Conservation (phyloP, 805 yeast genomes). For the Candida taoyuanica region DNA sequence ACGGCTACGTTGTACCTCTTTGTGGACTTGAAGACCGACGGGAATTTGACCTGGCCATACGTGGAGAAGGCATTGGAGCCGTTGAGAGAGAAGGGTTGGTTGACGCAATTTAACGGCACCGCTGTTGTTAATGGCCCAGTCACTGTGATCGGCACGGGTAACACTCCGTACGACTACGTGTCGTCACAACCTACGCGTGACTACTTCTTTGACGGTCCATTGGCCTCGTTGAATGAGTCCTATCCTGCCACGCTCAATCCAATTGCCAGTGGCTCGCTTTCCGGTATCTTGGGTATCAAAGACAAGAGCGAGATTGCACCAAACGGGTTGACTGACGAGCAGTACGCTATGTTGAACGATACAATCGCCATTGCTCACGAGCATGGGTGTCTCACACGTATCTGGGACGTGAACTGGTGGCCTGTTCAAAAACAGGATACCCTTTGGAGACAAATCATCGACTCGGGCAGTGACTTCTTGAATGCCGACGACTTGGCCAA, state of each 20-base stretch:
- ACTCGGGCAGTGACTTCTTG: slow-evolving; percentile 51
- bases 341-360: slow-evolving; percentile 30
- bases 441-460: slow-evolving; percentile 47
- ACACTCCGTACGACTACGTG: slow-evolving; percentile 45
- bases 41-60: slow-evolving; percentile 40
- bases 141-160: slow-evolving; percentile 66
- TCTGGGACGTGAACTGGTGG: slow-evolving; percentile 77
- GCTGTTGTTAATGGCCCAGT: slow-evolving; percentile 48
- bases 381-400: slow-evolving; percentile 49
- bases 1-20: slow-evolving; percentile 54
- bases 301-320: slow-evolving; percentile 9
- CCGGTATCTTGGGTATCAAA: slow-evolving; percentile 20
- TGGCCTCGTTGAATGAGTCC: slow-evolving; percentile 24
- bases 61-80: slow-evolving; percentile 47
- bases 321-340: slow-evolving; percentile 34
- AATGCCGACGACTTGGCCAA: slow-evolving; percentile 62
- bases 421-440: slow-evolving; percentile 44
- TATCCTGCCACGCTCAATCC: slow-evolving; percentile 30
- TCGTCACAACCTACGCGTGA: slow-evolving; percentile 32
- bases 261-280: slow-evolving; percentile 44
- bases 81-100: slow-evolving; percentile 45
- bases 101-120: slow-evolving; percentile 40
- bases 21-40: slow-evolving; percentile 61
- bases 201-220: slow-evolving; percentile 50
- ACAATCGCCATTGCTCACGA: slow-evolving; percentile 41